These are phyloP conservation scores for Hemisphaericaspora lyxosophila DNA, from an alignment of 1,139 yeast species.

Conservation along the genomic window DNA sequence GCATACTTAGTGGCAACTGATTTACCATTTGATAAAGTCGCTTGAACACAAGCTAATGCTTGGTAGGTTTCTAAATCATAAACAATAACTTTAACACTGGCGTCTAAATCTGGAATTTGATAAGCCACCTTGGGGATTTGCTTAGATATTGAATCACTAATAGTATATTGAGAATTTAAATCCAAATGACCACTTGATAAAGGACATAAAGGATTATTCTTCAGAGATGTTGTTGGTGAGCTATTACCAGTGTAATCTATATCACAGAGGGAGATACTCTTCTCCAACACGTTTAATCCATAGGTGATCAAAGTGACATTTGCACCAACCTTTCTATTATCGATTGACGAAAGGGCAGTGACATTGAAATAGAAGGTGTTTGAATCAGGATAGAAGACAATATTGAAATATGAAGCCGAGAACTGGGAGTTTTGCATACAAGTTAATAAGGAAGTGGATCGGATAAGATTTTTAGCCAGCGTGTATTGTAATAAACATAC, in stretches of 20 bases:
- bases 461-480: constrained; percentile 22
- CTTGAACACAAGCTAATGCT: constrained; percentile 86
- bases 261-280: constrained; percentile 63
- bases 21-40: constrained; percentile 80
- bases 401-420: constrained; percentile 84
- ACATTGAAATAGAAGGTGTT: constrained; percentile 63
- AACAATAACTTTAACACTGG: constrained; percentile 69
- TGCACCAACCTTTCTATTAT: constrained; percentile 66
- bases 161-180: constrained; percentile 50
- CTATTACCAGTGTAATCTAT: constrained; percentile 42
- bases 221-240: constrained; percentile 3
- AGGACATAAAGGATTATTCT: constrained; percentile 58
- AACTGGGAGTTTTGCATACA: constrained; percentile 91
- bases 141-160: constrained; percentile 44
- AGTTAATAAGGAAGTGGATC: constrained; percentile 77
- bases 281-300: constrained; percentile 68
- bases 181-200: constrained; percentile 85
- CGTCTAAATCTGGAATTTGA: constrained; percentile 92
- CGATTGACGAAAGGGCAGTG: constrained; percentile 76
- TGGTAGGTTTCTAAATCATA: constrained; percentile 46
- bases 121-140: constrained; percentile 81
- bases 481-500: constrained; percentile 1
- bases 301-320: constrained; percentile 71
- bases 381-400: constrained; percentile 66
- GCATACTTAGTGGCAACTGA: constrained; percentile 95